Evolutionary conservation across 345 rosid genomes (phyloP).

Genomic region (Garcia nutans): DNA sequence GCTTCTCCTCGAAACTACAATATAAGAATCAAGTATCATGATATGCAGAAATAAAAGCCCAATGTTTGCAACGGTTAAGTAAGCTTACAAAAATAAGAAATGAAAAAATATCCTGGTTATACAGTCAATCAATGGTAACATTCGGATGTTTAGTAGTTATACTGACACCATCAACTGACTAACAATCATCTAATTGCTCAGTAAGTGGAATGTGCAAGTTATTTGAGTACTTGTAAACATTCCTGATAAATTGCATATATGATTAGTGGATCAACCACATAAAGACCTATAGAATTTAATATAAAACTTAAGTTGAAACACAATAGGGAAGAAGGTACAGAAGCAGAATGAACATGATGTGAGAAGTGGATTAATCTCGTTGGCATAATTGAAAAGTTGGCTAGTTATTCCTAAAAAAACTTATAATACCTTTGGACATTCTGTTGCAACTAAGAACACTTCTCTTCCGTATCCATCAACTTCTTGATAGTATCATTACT

Average conservation of each 20-base stretch:
- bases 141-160: background rate
- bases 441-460: slow-evolving; percentile 65
- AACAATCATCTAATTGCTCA: slow-evolving; percentile 3
- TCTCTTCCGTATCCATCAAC: slow-evolving; percentile 63
- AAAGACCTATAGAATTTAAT: background rate
- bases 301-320: background rate
- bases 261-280: background rate
- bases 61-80: background rate
- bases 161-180: background rate
- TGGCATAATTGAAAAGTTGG: background rate
- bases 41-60: slow-evolving; percentile 1
- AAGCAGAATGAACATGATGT: background rate
- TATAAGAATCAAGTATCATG: slow-evolving; percentile 8
- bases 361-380: background rate
- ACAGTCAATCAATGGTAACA: background rate
- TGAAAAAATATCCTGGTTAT: background rate
- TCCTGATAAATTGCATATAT: background rate
- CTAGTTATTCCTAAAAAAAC: background rate
- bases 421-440: slow-evolving; percentile 59
- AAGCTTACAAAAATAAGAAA: background rate
- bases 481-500: slow-evolving; percentile 49
- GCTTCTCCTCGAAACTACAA: slow-evolving; percentile 70
- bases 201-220: background rate
- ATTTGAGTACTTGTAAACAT: background rate
- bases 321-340: background rate